Evolutionary conservation across 169 alveolate genomes (phyloP).

Genomic region (Miamiensis avidus): DNA sequence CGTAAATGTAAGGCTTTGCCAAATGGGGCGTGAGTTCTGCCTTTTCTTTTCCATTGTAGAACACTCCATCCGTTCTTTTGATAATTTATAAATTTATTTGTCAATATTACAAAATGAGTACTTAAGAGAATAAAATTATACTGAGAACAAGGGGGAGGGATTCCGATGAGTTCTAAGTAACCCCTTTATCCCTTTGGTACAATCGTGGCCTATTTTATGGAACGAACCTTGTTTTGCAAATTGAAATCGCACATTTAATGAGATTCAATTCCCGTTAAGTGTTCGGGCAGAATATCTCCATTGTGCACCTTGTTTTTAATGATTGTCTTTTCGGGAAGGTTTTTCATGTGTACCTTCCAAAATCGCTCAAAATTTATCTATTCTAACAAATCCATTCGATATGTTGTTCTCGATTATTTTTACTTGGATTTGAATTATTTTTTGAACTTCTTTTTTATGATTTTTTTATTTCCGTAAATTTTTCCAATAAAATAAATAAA

Average conservation of each 20-base stretch:
- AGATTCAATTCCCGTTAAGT: not conserved
- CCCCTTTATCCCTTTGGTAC: not conserved
- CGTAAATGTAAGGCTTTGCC: not conserved
- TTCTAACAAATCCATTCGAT: too few relatives aligned
- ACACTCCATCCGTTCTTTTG: not conserved
- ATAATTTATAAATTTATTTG: not conserved
- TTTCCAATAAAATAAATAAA: too few relatives aligned
- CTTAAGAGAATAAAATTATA: too few relatives aligned
- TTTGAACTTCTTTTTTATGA: too few relatives aligned
- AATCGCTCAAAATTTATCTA: not conserved
- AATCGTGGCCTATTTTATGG: not conserved
- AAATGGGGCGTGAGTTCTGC: not conserved
- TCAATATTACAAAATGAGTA: too few relatives aligned
- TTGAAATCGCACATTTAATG: too few relatives aligned
- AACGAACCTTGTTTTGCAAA: not conserved
- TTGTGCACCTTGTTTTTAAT: too few relatives aligned
- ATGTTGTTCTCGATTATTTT: too few relatives aligned
- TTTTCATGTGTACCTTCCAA: not conserved
- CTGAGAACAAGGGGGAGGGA: not conserved
- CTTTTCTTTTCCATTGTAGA: not conserved
- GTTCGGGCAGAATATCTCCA: not conserved
- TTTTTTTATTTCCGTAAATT: too few relatives aligned
- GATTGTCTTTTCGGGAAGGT: not conserved
- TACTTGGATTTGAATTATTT: too few relatives aligned
- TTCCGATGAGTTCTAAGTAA: not conserved